Percentiles rank a stretch among this genome's conserved stretches.
These are phyloP conservation scores for Vitellaria paradoxa DNA, from an alignment of 179 eudicot genomes.

Conservation along the genomic window DNA sequence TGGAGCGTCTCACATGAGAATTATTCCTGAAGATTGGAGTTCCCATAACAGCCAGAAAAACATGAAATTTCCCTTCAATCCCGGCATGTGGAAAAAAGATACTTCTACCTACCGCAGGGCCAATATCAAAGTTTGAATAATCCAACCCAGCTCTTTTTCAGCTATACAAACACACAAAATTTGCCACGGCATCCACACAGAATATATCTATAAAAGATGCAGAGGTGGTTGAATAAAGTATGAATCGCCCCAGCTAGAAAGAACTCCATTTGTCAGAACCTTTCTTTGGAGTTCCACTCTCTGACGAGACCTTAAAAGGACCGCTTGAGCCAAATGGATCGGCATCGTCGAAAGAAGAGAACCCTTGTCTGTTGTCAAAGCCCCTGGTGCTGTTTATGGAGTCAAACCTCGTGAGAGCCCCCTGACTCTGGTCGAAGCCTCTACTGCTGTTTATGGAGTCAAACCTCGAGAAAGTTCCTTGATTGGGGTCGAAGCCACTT, in stretches of 20 bases:
- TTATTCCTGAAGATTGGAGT: background rate
- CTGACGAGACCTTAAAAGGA: slow-evolving; percentile 80
- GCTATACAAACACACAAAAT: slow-evolving; percentile 24
- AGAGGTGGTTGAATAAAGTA: slow-evolving; percentile 6
- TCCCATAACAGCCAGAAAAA: background rate
- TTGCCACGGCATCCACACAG: slow-evolving; percentile 1
- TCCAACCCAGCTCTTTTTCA: slow-evolving; percentile 7
- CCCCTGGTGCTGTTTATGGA: slow-evolving; percentile 11
- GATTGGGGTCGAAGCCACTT: slow-evolving; percentile 49
- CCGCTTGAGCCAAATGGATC: slow-evolving; percentile 94
- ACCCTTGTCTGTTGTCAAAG: slow-evolving; percentile 38
- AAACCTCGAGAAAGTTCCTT: slow-evolving; percentile 28
- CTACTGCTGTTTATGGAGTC: slow-evolving; percentile 25
- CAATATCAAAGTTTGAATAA: slow-evolving; percentile 1
- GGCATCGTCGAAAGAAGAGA: slow-evolving; percentile 73
- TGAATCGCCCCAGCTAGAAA: slow-evolving; percentile 37
- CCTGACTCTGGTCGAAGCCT: slow-evolving; percentile 35
- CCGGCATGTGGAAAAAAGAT: background rate
- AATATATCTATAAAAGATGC: slow-evolving; percentile 7
- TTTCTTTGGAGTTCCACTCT: slow-evolving; percentile 53
- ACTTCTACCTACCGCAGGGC: slow-evolving; percentile 8
- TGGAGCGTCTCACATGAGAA: background rate
- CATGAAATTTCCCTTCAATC: background rate
- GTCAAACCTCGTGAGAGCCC: slow-evolving; percentile 17
- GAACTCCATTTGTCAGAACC: slow-evolving; percentile 72